Conservation (phyloP, 495 filamentous ascomycete genomes). For the Staphylotrichum longicolle region DNA sequence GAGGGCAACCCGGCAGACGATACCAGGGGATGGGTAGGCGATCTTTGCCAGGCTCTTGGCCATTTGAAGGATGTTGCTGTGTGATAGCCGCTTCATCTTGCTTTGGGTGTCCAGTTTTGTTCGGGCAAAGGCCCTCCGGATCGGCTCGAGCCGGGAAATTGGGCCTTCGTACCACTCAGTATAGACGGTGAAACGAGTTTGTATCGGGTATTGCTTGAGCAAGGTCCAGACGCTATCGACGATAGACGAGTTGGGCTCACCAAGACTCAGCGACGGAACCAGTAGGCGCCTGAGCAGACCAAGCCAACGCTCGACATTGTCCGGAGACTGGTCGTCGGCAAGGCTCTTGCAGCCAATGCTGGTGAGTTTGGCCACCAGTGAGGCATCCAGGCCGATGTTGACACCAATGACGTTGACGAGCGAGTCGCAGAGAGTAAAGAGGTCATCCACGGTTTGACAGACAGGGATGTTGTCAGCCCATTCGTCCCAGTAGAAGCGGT, state of each 20-base stretch:
- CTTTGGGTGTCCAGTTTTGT: slow-evolving; percentile 74
- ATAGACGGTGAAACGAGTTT: slow-evolving; percentile 82
- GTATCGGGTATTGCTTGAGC: slow-evolving; percentile 71
- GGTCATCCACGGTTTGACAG: slow-evolving; percentile 84
- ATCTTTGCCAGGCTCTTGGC: slow-evolving; percentile 83
- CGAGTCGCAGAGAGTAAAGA: slow-evolving; percentile 82
- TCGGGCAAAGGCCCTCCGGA: slow-evolving; percentile 73
- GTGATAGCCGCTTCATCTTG: slow-evolving; percentile 79
- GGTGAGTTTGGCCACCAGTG: slow-evolving; percentile 73
- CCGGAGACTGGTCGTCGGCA: slow-evolving; percentile 61
- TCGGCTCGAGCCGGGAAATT: slow-evolving; percentile 71
- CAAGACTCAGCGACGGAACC: slow-evolving; percentile 79
- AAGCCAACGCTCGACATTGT: slow-evolving; percentile 71
- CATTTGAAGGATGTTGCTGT: slow-evolving; percentile 80
- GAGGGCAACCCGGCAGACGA: slow-evolving; percentile 84
- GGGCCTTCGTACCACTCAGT: slow-evolving; percentile 83
- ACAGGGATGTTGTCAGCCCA: slow-evolving; percentile 92
- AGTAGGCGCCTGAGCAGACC: slow-evolving; percentile 78
- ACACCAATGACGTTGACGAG: slow-evolving; percentile 81
- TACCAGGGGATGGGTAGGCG: slow-evolving; percentile 80
- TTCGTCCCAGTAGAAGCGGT: slow-evolving; percentile 95
- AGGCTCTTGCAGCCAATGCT: slow-evolving; percentile 78
- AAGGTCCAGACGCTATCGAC: slow-evolving; percentile 83
- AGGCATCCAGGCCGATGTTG: slow-evolving; percentile 80
- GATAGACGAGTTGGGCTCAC: slow-evolving; percentile 74